These are phyloP conservation scores for Candida qinlingensis DNA, from an alignment of 805 yeast species.

Conservation along the genomic window DNA sequence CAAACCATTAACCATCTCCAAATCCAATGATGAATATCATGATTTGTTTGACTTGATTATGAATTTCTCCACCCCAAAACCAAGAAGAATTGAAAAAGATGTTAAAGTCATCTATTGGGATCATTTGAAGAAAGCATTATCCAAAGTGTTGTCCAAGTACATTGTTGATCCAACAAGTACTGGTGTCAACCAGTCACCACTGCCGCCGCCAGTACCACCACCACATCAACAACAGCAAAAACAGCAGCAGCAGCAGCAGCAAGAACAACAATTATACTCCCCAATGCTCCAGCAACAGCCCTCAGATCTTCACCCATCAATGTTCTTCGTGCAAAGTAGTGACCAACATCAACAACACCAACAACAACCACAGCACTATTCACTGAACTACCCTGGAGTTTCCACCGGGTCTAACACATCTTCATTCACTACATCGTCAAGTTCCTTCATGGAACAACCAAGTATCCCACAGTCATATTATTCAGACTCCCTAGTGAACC, in stretches of 20 bases:
- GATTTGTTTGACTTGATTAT: slow-evolving; percentile 45
- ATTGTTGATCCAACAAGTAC: slow-evolving; percentile 18
- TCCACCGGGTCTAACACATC: too few relatives aligned
- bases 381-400: too few relatives aligned
- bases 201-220: background rate
- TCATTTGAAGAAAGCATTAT: slow-evolving; percentile 45
- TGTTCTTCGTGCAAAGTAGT: background rate
- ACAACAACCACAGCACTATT: background rate
- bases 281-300: background rate
- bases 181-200: background rate
- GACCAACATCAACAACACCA: background rate
- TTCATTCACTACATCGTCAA: too few relatives aligned
- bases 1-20: slow-evolving; percentile 55
- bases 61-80: slow-evolving; percentile 59
- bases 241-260: background rate
- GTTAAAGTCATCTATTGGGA: slow-evolving; percentile 63
- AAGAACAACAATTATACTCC: background rate
- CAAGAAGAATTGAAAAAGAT: slow-evolving; percentile 66
- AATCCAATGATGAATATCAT: slow-evolving; percentile 34
- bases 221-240: slow-evolving; percentile 1
- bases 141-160: slow-evolving; percentile 56
- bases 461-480: too few relatives aligned
- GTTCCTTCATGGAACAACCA: too few relatives aligned
- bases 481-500: too few relatives aligned
- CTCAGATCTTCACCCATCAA: background rate